Conservation (phyloP, 2,329 filamentous ascomycete species). For the Cyphellophora europaea region DNA sequence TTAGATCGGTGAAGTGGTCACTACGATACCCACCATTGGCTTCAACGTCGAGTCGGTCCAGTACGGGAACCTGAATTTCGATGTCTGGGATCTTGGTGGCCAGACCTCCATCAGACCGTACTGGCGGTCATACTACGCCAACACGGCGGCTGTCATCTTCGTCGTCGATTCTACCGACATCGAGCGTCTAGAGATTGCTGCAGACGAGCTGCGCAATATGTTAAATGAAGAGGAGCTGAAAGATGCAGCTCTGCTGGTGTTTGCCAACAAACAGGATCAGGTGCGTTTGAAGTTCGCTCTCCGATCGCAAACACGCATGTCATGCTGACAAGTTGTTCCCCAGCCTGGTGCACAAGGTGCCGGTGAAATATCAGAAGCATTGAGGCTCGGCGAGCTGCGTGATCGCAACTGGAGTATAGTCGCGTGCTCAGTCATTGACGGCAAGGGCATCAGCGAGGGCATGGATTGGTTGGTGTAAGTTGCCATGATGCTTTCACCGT, state of each 20-base stretch:
- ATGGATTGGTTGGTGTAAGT: slow-evolving; percentile 78
- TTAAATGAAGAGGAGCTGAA: slow-evolving; percentile 93
- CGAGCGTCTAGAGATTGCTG: slow-evolving; percentile 82
- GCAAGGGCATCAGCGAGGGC: slow-evolving; percentile 86
- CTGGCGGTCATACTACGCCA: slow-evolving; percentile 99
- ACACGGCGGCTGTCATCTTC: slow-evolving; percentile 96
- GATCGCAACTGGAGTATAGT: slow-evolving; percentile 99
- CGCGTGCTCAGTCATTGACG: slow-evolving; percentile 92
- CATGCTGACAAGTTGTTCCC: neutral
- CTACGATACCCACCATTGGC: slow-evolving; percentile 96
- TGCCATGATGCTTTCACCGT: too few species aligned
- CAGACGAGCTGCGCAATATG: slow-evolving; percentile 90
- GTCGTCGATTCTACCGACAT: slow-evolving; percentile 98
- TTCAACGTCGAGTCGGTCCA: slow-evolving; percentile 97
- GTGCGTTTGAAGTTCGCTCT: slow-evolving; percentile 4
- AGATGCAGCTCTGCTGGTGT: slow-evolving; percentile 85
- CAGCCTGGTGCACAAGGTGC: slow-evolving; percentile 94
- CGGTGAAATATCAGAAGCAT: slow-evolving; percentile 88
- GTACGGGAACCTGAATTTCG: slow-evolving; percentile 97
- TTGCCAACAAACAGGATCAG: slow-evolving; percentile 93
- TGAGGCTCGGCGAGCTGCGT: slow-evolving; percentile 80
- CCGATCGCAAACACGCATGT: too few species aligned
- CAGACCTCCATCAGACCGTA: slow-evolving; percentile 98
- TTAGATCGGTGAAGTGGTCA: slow-evolving; percentile 96
- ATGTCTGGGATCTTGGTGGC: slow-evolving; percentile 96